Percentiles rank a stretch among this genome's conserved stretches.
Evolutionary conservation across 108 stramenopile genomes (phyloP).

Genomic region (Skeletonema marinoi): DNA sequence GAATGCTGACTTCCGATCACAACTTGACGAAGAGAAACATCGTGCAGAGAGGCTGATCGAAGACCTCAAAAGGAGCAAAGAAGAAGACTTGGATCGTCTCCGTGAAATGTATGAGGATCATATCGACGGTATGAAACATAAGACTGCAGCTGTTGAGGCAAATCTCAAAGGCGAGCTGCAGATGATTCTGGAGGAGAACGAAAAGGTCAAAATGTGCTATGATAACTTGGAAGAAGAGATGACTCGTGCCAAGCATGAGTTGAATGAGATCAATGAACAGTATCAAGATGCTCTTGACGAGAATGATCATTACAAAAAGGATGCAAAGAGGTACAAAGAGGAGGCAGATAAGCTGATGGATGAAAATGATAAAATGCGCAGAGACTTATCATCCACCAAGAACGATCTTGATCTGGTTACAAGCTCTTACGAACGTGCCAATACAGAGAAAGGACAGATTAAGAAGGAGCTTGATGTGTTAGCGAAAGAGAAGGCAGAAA

Average conservation of each 20-base stretch:
- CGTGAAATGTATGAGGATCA: slow-evolving; percentile 42
- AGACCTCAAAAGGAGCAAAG: slow-evolving; percentile 30
- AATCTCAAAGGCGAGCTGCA: slow-evolving; percentile 34
- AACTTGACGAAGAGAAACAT: slow-evolving; percentile 34
- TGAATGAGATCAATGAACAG: slow-evolving; percentile 16
- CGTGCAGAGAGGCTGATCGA: slow-evolving; percentile 11
- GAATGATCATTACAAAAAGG: slow-evolving; percentile 35
- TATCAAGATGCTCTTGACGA: slow-evolving; percentile 22
- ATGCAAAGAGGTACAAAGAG: slow-evolving; percentile 21
- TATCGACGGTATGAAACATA: slow-evolving; percentile 13
- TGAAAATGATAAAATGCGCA: slow-evolving; percentile 32
- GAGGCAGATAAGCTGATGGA: slow-evolving; percentile 38
- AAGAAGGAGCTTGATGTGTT: slow-evolving; percentile 10
- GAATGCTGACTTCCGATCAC: slow-evolving; percentile 12
- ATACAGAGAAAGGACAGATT: slow-evolving; percentile 8
- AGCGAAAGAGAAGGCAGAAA: slow-evolving; percentile 13
- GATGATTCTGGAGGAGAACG: slow-evolving; percentile 41
- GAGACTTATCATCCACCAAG: slow-evolving; percentile 7
- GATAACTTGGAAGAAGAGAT: slow-evolving; percentile 26
- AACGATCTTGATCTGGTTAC: slow-evolving; percentile 25
- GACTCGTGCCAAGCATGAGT: slow-evolving; percentile 19
- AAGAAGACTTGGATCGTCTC: slow-evolving; percentile 39
- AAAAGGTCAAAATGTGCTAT: slow-evolving; percentile 43
- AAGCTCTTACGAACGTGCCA: slow-evolving; percentile 5
- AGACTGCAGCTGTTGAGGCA: not conserved